Evolutionary conservation across 176 grass and related monocot genomes (phyloP).

Genomic region (Alloteropsis semialata): DNA sequence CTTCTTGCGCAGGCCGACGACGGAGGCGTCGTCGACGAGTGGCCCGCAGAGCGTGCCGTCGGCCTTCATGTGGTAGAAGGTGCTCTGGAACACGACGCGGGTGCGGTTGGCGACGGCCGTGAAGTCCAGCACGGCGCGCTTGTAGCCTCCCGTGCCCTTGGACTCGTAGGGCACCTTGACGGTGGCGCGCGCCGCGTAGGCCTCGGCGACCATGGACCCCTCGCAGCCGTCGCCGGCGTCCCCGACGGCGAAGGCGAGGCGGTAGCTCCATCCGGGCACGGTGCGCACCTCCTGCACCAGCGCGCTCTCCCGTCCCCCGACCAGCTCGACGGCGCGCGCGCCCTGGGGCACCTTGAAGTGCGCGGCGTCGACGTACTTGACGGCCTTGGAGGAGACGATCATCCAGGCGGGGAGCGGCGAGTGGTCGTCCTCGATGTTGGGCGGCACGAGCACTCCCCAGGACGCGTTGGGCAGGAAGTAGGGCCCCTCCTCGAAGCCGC

Average conservation of each 20-base stretch:
- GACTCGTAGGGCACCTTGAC: constrained; percentile 74
- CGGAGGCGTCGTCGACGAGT: constrained; percentile 62
- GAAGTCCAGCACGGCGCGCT: constrained; percentile 71
- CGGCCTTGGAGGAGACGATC: constrained; percentile 87
- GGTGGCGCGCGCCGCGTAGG: constrained; percentile 52
- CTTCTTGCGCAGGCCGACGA: constrained; percentile 50
- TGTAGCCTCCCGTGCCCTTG: constrained; percentile 64
- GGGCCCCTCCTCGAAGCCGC: constrained; percentile 85
- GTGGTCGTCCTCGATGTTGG: constrained; percentile 91
- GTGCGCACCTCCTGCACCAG: constrained; percentile 76
- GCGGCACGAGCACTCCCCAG: constrained; percentile 80
- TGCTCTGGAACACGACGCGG: constrained; percentile 75
- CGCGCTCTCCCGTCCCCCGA: constrained; percentile 79
- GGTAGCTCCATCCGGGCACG: constrained; percentile 53
- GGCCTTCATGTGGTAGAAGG: constrained; percentile 72
- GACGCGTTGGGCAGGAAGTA: constrained; percentile 74
- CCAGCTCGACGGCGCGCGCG: constrained; percentile 74
- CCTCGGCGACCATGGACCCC: constrained; percentile 70
- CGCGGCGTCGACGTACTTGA: constrained; percentile 83
- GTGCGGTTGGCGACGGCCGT: constrained; percentile 46
- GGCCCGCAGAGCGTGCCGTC: constrained; percentile 90
- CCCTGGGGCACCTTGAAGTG: constrained; percentile 86
- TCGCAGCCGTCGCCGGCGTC: constrained; percentile 63
- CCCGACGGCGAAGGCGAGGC: constrained; percentile 68
- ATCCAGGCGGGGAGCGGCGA: constrained; percentile 85